Evolutionary conservation across 2,329 filamentous ascomycete genomes (phyloP).

Genomic region (Clonostachys solani): DNA sequence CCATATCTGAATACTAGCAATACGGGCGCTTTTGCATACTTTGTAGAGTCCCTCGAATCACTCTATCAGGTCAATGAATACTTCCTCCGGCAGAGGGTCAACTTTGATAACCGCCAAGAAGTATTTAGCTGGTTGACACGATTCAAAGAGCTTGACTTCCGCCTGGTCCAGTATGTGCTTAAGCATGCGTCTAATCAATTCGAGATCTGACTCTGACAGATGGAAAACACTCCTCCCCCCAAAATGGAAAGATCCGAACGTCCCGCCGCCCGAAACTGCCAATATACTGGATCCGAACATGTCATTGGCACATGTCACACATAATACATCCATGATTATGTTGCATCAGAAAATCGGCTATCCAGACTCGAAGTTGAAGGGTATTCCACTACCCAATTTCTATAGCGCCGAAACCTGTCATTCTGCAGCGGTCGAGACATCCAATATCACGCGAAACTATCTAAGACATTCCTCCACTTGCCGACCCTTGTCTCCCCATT

Average conservation of each 20-base stretch:
- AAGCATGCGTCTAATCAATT: background rate
- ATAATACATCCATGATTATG: slow-evolving; percentile 44
- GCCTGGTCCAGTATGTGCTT: slow-evolving; percentile 30
- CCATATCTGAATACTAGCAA: slow-evolving; percentile 22
- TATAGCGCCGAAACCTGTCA: slow-evolving; percentile 45
- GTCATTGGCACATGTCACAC: slow-evolving; percentile 42
- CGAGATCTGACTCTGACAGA: slow-evolving; percentile 4
- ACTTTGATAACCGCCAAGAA: slow-evolving; percentile 29
- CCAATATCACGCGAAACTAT: slow-evolving; percentile 40
- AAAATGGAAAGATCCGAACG: slow-evolving; percentile 30
- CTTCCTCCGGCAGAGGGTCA: slow-evolving; percentile 36
- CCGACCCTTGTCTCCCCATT: slow-evolving; percentile 27
- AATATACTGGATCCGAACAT: slow-evolving; percentile 41
- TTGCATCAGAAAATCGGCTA: slow-evolving; percentile 44
- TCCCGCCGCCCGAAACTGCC: slow-evolving; percentile 13
- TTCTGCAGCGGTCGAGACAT: slow-evolving; percentile 36
- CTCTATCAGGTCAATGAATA: slow-evolving; percentile 36
- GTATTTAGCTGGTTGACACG: slow-evolving; percentile 35
- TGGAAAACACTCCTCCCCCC: slow-evolving; percentile 39
- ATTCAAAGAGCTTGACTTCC: slow-evolving; percentile 42
- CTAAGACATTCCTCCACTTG: slow-evolving; percentile 24
- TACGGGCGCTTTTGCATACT: slow-evolving; percentile 39
- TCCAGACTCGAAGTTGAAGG: slow-evolving; percentile 21
- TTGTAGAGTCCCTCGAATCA: slow-evolving; percentile 40
- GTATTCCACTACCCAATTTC: slow-evolving; percentile 28